Conservation (phyloP, 257 asterid species). For the Echium plantagineum region DNA sequence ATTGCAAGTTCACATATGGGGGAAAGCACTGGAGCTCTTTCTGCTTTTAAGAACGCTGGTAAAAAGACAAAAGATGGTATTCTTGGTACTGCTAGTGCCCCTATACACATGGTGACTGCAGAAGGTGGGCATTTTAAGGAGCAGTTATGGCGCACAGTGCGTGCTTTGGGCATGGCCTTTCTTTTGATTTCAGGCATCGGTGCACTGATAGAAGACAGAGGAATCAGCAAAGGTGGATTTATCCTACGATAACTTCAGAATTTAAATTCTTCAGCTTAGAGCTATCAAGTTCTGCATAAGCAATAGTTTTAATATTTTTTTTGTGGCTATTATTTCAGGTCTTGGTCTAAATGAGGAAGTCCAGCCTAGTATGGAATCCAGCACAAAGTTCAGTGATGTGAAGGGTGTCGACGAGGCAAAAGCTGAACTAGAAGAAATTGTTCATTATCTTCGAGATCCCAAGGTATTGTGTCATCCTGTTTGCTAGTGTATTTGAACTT, state of each 20-base stretch:
- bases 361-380: constrained; percentile 71
- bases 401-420: constrained; percentile 99
- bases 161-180: constrained; percentile 68
- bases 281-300: constrained; percentile 3
- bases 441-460: constrained; percentile 95
- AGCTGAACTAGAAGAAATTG: constrained; percentile 89
- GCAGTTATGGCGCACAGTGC: constrained; percentile 86
- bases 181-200: constrained; percentile 75
- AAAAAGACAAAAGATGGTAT: constrained; percentile 60
- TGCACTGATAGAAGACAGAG: constrained; percentile 84
- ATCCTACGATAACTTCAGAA: neutral
- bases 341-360: constrained; percentile 89
- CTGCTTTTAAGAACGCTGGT: constrained; percentile 62
- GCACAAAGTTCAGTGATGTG: constrained; percentile 76
- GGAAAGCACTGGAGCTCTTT: constrained; percentile 50
- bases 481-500: neutral
- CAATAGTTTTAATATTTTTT: constrained; percentile 8
- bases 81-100: constrained; percentile 81
- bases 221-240: constrained; percentile 69
- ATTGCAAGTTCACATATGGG: constrained; percentile 35
- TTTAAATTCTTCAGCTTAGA: constrained; percentile 6
- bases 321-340: constrained; percentile 29
- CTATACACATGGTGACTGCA: constrained; percentile 83
- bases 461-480: constrained; percentile 38
- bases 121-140: constrained; percentile 82